Evolutionary conservation across 352 stramenopile genomes (phyloP), one percentile per base, ranked within the genome.

Genomic region (Pilasporangium apinafurcum): DNA sequence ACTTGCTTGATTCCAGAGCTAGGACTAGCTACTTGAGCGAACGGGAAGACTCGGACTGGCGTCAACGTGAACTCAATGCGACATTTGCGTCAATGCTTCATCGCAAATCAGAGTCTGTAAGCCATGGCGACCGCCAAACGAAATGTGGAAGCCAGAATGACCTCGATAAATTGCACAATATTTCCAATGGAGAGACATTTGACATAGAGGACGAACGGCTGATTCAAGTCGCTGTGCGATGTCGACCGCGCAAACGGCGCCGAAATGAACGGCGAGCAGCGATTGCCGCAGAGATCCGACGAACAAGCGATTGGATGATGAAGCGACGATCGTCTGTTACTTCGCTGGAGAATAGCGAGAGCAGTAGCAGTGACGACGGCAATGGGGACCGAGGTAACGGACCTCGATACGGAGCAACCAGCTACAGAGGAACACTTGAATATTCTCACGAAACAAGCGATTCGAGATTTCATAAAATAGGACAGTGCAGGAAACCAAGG

Each of bases 211-310:
- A 42, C 14, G 24, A 14, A 8, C 55, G 48, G 20, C 26, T 68
- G 37, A 74, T 83, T 16, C 65, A 80, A 47, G 69, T 86, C 9
- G 69, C 65, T n/a, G 56, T 86, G 26, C 59, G 73, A 10, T 86
- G 73, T 44, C 62, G 73, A 9, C 58, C 60, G 8, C 64, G 68
- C 1, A 64, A 61, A 20, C 48, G 51, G 7, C 55, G 51, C 7
- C 37, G 35, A 21, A 17, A 43, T 9, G 30, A 45, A 31, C 30
- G 8, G 14, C 3, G 17, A 18, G 8, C 28, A 22, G 6, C 26
- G 34, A 33, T 0, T 17, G 17, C 8, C 16, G 31, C 3, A 30
- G 34, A 8, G 34, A 39, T 39, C 9, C 34, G 34, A 22, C 34
- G 34, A 16, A 39, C 34, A 8, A 39, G 5, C 16, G 34, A 22